A percentile compares a stretch with the other conserved stretches of the same genome.
Evolutionary conservation across 208 protist species (phyloP).

Genomic region (Endotrypanum monterogeii): DNA sequence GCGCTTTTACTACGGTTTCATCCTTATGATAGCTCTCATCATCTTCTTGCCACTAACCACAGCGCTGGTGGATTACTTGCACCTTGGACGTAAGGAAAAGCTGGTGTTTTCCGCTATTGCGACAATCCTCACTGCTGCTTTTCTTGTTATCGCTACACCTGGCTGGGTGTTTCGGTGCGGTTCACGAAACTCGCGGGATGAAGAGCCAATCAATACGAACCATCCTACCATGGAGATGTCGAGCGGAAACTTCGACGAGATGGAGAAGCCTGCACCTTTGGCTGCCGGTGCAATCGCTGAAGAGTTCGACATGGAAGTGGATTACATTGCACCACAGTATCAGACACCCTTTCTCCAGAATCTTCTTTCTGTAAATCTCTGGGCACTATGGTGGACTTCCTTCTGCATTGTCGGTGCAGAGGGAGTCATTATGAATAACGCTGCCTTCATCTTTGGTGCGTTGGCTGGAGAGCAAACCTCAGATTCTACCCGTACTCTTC

Average conservation of each 20-base stretch:
- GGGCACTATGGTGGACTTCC: constrained; percentile 28
- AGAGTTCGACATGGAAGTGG: constrained; percentile 31
- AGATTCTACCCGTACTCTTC: constrained; percentile 29
- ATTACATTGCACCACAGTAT: constrained; percentile 61
- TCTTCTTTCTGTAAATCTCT: constrained; percentile 36
- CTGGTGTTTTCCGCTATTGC: constrained; percentile 41
- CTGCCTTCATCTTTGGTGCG: constrained; percentile 43
- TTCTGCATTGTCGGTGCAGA: constrained; percentile 35
- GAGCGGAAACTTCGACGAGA: neutral
- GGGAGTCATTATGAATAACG: constrained; percentile 46
- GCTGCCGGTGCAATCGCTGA: neutral
- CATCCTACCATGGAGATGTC: neutral
- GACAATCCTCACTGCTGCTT: constrained; percentile 30
- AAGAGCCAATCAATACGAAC: neutral
- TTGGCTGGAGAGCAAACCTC: constrained; percentile 37
- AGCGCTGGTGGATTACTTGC: constrained; percentile 44
- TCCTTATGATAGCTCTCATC: constrained; percentile 50
- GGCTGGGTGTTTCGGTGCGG: neutral
- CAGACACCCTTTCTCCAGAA: constrained; percentile 38
- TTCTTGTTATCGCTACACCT: constrained; percentile 32
- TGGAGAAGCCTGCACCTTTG: constrained; percentile 8
- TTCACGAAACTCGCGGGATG: neutral
- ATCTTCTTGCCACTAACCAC: constrained; percentile 57
- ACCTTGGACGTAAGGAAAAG: constrained; percentile 8
- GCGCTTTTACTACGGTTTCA: constrained; percentile 65